A percentile compares a stretch with the other conserved stretches of the same genome.
Evolutionary conservation across 495 filamentous ascomycete species (phyloP).

Genomic region (Baudoinia panamericana): DNA sequence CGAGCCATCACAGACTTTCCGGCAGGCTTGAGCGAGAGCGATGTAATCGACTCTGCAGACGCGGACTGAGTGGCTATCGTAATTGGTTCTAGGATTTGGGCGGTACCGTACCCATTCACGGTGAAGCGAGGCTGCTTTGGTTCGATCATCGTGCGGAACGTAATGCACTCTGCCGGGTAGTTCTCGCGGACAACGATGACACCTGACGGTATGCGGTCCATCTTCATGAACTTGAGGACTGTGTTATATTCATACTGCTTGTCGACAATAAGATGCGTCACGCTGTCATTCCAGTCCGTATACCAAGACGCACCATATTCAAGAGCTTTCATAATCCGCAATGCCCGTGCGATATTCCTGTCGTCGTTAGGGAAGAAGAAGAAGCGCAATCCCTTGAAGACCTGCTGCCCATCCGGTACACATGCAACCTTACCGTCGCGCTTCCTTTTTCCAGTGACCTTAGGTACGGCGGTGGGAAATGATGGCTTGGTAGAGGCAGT

Average conservation of each 20-base stretch:
- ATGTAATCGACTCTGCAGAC: constrained; percentile 9
- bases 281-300: constrained; percentile 36
- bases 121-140: constrained; percentile 44
- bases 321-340: constrained; percentile 59
- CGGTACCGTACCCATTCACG: constrained; percentile 13
- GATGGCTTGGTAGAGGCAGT: not conserved
- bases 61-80: constrained; percentile 1
- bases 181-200: constrained; percentile 58
- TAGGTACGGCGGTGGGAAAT: not conserved
- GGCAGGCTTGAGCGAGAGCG: constrained; percentile 23
- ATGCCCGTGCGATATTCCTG: constrained; percentile 46
- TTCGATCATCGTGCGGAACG: constrained; percentile 44
- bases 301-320: constrained; percentile 64
- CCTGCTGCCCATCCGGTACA: constrained; percentile 45
- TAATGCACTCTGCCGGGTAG: constrained; percentile 70
- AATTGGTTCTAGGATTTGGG: not conserved
- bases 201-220: constrained; percentile 37
- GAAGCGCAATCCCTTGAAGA: constrained; percentile 45
- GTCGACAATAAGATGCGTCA: constrained; percentile 70
- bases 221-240: constrained; percentile 47
- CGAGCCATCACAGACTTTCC: constrained; percentile 9
- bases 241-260: constrained; percentile 50
- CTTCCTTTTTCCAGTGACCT: constrained; percentile 37
- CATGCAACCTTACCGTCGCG: constrained; percentile 27
- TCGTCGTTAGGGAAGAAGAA: constrained; percentile 73